Base-by-base conservation (phyloP, 1,284 basidiomycete species). In the Schizophyllum commune region DNA sequence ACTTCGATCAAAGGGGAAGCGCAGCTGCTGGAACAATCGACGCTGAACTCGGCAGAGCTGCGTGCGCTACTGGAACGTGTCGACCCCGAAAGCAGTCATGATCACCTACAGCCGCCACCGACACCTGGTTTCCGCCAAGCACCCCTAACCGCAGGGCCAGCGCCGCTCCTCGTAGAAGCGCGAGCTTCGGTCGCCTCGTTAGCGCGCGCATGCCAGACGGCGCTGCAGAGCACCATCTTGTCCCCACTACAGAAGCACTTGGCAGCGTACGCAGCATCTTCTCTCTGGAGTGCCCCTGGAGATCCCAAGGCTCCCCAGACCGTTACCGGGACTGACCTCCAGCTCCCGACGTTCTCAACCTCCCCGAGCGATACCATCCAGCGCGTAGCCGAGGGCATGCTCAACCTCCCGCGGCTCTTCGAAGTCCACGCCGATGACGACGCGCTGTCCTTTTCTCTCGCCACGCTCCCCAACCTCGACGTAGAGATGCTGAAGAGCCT, bases 371-470 rank as follows among this genome's bases (percentile, higher is more conserved):
- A 94, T 61, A 87, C 84, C 1, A 90, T 98, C 66, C 91, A 95
- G 63, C 85, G 88, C 57, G 87, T 98, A 17, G 91, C 93, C 5
- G 97, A 99, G 70, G 94, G 94, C 5, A 76, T 99, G 56, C 80
- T 98, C 52, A 98, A 97, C 74, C 83, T 99, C 5, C 94, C 96
- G 1, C 79, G 96, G 57, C 77, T 98, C 20, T 96, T 99, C 71
- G 96, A 98, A 72, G 90, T 95, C 17, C 96, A 97, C 69, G 93
- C 91, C 4, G 89, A 92, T 59, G 95, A 98, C 71, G 91, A 92
- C 65, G 92, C 92, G 9, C 80, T 97, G n/a, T 85, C 86, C 1
- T 96, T 94, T 74, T 92, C 90, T n/a, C 77, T 95, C 58, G 83
- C 88, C 63, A 93, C 91, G 0, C 77, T 96, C 3, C 91, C 94